A percentile compares a stretch with the other conserved stretches of the same genome.
These are phyloP conservation scores for Maudiozyma serrabonitensis DNA, from an alignment of 805 yeast species.

Conservation along the genomic window DNA sequence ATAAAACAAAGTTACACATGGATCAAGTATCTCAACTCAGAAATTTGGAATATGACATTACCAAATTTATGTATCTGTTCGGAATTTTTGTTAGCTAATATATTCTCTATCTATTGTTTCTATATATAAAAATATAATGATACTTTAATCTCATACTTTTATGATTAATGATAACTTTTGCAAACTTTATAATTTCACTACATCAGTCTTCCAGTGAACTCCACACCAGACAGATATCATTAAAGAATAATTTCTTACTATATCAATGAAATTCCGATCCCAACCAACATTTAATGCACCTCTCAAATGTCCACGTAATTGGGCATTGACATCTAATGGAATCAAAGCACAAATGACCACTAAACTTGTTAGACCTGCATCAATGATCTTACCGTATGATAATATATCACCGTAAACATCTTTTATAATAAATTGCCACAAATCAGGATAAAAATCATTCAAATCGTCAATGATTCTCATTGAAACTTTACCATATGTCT, in stretches of 20 bases:
- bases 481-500: slow-evolving; percentile 65
- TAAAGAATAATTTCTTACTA: slow-evolving; percentile 52
- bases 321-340: slow-evolving; percentile 92
- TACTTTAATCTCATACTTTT: neutral
- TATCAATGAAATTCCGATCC: slow-evolving; percentile 45
- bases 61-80: too few relatives aligned
- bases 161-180: neutral
- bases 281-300: slow-evolving; percentile 79
- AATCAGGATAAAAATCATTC: slow-evolving; percentile 69
- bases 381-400: slow-evolving; percentile 51
- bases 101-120: neutral
- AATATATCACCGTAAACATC: slow-evolving; percentile 70
- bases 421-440: slow-evolving; percentile 60
- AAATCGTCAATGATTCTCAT: slow-evolving; percentile 55
- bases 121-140: neutral
- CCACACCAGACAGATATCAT: slow-evolving; percentile 67
- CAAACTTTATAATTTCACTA: slow-evolving; percentile 17
- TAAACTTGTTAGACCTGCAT: slow-evolving; percentile 59
- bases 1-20: too few relatives aligned
- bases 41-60: too few relatives aligned
- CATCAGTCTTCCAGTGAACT: slow-evolving; percentile 39
- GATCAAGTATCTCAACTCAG: too few relatives aligned
- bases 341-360: slow-evolving; percentile 68
- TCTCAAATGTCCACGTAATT: slow-evolving; percentile 75
- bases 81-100: too few relatives aligned